Percentiles rank a stretch among this genome's conserved stretches.
Evolutionary conservation across 2,329 filamentous ascomycete species (phyloP).

Genomic region (Akanthomyces lecanii): DNA sequence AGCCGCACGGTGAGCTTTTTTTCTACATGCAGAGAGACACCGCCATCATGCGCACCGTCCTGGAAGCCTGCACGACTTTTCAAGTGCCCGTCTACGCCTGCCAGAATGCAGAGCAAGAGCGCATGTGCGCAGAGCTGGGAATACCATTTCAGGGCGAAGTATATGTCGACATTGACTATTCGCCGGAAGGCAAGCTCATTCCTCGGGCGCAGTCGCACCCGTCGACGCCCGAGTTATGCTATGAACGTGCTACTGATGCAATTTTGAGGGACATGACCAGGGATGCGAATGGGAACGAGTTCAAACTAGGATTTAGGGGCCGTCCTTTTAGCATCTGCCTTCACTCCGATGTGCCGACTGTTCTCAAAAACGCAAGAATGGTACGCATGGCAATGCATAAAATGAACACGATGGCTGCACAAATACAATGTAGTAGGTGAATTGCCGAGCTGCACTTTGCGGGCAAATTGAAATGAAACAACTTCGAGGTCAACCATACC

Average conservation of each 20-base stretch:
- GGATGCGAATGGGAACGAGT: background rate
- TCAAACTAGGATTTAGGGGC: background rate
- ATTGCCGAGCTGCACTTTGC: too few species aligned
- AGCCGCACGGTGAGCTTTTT: slow-evolving; percentile 58
- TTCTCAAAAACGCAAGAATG: slow-evolving; percentile 13
- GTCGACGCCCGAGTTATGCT: slow-evolving; percentile 18
- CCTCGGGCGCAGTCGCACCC: slow-evolving; percentile 17
- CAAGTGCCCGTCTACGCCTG: slow-evolving; percentile 28
- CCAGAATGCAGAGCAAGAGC: slow-evolving; percentile 8
- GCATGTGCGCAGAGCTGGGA: slow-evolving; percentile 21
- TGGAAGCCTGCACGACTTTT: slow-evolving; percentile 26
- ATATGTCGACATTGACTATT: slow-evolving; percentile 25
- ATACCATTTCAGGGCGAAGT: slow-evolving; percentile 20
- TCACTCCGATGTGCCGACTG: slow-evolving; percentile 16
- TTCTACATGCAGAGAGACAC: slow-evolving; percentile 30
- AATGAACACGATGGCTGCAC: too few species aligned
- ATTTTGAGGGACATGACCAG: background rate
- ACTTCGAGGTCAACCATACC: background rate
- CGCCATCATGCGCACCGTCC: slow-evolving; percentile 26
- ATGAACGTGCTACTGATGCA: slow-evolving; percentile 12
- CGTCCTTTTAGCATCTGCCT: slow-evolving; percentile 18
- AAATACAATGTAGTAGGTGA: too few species aligned
- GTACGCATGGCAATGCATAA: slow-evolving; percentile 15
- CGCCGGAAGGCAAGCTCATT: slow-evolving; percentile 18
- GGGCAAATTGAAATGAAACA: background rate